These are phyloP conservation scores for Saturnispora mendoncae DNA, from an alignment of 805 yeast genomes.

Conservation along the genomic window DNA sequence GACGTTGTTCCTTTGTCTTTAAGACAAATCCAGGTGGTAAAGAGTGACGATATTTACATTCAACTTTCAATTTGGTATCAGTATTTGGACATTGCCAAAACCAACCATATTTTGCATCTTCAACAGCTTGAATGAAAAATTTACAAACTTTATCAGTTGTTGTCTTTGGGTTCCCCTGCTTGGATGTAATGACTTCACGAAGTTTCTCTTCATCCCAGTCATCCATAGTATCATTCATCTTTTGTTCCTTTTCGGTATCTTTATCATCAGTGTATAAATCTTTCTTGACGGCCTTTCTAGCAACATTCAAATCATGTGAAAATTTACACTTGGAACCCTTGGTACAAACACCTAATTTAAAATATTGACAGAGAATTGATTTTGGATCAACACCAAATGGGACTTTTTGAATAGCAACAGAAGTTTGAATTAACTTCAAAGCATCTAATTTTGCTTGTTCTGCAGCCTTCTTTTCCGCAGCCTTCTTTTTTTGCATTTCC, in stretches of 20 bases:
- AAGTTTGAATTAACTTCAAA: slow-evolving; percentile 58
- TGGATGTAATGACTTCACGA: slow-evolving; percentile 74
- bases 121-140: slow-evolving; percentile 91
- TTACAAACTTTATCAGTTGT: slow-evolving; percentile 95
- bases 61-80: slow-evolving; percentile 44
- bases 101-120: slow-evolving; percentile 97
- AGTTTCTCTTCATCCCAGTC: slow-evolving; percentile 95
- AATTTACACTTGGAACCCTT: slow-evolving; percentile 85
- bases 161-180: slow-evolving; percentile 89
- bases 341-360: slow-evolving; percentile 76
- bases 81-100: slow-evolving; percentile 97
- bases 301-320: slow-evolving; percentile 79
- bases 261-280: slow-evolving; percentile 90
- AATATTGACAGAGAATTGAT: slow-evolving; percentile 80
- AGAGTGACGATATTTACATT: slow-evolving; percentile 90
- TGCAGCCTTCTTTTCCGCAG: slow-evolving; percentile 84
- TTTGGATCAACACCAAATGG: slow-evolving; percentile 98
- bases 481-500: slow-evolving; percentile 52
- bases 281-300: slow-evolving; percentile 80
- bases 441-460: slow-evolving; percentile 88
- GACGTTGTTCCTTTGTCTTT: slow-evolving; percentile 93
- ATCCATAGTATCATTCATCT: slow-evolving; percentile 85
- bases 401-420: slow-evolving; percentile 68
- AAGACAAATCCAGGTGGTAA: slow-evolving; percentile 94
- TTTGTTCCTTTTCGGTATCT: slow-evolving; percentile 34